Base-by-base conservation (phyloP, 495 filamentous ascomycete species). In the Penicillium macrosclerotiorum region DNA sequence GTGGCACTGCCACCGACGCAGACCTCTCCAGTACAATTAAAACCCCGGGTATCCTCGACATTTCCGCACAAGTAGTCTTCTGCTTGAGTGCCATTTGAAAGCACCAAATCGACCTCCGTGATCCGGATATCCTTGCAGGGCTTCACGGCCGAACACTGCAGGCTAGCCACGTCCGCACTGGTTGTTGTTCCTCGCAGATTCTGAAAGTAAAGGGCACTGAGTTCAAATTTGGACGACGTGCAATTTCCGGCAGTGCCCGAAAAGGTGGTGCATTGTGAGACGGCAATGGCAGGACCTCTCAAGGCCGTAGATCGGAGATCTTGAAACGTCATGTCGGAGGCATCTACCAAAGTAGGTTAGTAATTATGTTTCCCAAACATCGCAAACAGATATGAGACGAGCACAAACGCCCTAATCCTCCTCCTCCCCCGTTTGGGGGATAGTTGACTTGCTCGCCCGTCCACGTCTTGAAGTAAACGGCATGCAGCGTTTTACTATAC, bases 381-480 rank as follows among this genome's bases (percentile, higher is more conserved):
- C 25, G 23, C 11, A 14, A 4, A 31, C 16, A 1, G 25, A 31
- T 11, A 12, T 9, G 31, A 18, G 16, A 17, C 14, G 3, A 29
- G n/a, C n/a, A 23, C 20, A 43, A n/a, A 36, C 45, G 23, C 11
- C 12, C 17, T 24, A 36, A 29, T 13, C 57, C 57, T 17, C 57
- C 57, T 16, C 57, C 57, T 33, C 62, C 66, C 32, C 47, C 64
- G 30, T 69, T 68, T 8, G 54, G 59, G n/a, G 61, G 53, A 4
- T 39, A 45, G 29, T 52, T 49, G 12, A 54, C 51, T 1, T 40
- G 49, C 0, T 52, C 57, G 11, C 73, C 73, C 13, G 68, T 61
- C 61, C 77, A 77, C 11, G 75, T 78, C 65, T 81, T 79, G 56
- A 81, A 69, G 65, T 76, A 81, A 6, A 74, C 75, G 14, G 71